Evolutionary conservation across 257 asterid genomes (phyloP), one percentile per base, ranked within the genome.

Genomic region (Solanum etuberosum): DNA sequence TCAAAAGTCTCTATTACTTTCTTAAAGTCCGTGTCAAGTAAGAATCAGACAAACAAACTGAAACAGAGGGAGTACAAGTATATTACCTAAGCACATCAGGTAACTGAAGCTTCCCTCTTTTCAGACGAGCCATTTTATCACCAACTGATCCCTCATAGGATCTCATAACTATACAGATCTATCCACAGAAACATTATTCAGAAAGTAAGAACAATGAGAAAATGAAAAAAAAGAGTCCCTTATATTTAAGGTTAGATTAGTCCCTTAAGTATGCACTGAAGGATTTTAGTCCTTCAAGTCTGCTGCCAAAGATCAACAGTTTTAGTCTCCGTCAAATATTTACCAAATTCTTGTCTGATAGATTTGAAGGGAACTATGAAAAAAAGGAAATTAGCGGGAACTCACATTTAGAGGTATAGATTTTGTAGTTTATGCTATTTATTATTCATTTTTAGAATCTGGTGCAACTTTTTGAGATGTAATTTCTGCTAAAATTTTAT

Each of bases 111-210:
- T 93, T 94, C 70, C 95, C 95, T 38, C 93, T 94, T 86, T 92
- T 91, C 81, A 87, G 74, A 35, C 68, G 91, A 46, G 92, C 93
- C 88, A 94, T 86, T 83, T 88, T 89, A 68, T 94, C 97, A 54
- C 95, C 95, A 38, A 94, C 25, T 11, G 95, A 94, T n/a, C 93
- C 93, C 90, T 93, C 94, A 20, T 94, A 93, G 40, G 90, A 88
- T 92, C 89, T 94, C 83, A 93, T 72, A 34, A 90, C 95, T 87
- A 94, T 87, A 91, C 94, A 90, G 57, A 94, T 89, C 97, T 94
- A 88, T 83, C 87, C 91, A 81, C 21, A 77, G 82, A 89, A 73
- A 85, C 86, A 65, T 37, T 21, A 57, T 10, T 81, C 27, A 81
- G 85, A 29, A n/a, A 29, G 68, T 81, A 29, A n/a, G 71, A 63